Evolutionary conservation across 495 filamentous ascomycete genomes (phyloP).

Genomic region (Aeminium ludgeri): DNA sequence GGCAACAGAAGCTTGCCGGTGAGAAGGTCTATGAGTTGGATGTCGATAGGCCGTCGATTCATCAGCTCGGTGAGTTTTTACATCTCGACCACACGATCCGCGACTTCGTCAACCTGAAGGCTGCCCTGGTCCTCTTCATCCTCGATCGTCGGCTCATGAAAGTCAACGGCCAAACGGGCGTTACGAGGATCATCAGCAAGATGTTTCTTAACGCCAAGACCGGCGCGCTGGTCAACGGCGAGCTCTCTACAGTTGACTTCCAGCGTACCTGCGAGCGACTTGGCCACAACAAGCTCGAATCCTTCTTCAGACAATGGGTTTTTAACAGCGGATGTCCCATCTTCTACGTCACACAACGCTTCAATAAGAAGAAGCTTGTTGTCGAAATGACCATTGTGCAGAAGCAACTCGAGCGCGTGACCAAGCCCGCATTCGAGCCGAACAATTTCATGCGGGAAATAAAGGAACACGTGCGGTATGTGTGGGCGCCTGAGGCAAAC

Average conservation of each 20-base stretch:
- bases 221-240: slow-evolving; percentile 53
- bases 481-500: slow-evolving; percentile 53
- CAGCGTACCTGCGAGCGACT: slow-evolving; percentile 69
- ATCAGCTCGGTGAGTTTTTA: slow-evolving; percentile 59
- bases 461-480: slow-evolving; percentile 53
- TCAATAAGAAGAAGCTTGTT: slow-evolving; percentile 95
- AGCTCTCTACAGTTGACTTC: slow-evolving; percentile 58
- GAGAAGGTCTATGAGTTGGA: slow-evolving; percentile 73
- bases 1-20: slow-evolving; percentile 69
- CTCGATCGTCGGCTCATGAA: slow-evolving; percentile 82
- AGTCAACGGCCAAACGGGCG: slow-evolving; percentile 61
- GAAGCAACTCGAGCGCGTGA: slow-evolving; percentile 41
- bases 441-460: slow-evolving; percentile 66
- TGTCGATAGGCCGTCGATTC: slow-evolving; percentile 63
- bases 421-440: slow-evolving; percentile 39
- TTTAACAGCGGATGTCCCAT: slow-evolving; percentile 70
- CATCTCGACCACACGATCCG: slow-evolving; percentile 64
- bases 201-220: slow-evolving; percentile 69
- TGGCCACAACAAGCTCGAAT: slow-evolving; percentile 65
- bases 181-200: slow-evolving; percentile 66
- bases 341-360: slow-evolving; percentile 68
- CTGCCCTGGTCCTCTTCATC: slow-evolving; percentile 80
- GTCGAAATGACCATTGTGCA: slow-evolving; percentile 87
- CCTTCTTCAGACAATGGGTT: slow-evolving; percentile 90
- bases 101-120: slow-evolving; percentile 84